These are phyloP conservation scores for Nigrograna mackinnonii DNA, from an alignment of 2,329 filamentous ascomycete genomes.

Conservation along the genomic window DNA sequence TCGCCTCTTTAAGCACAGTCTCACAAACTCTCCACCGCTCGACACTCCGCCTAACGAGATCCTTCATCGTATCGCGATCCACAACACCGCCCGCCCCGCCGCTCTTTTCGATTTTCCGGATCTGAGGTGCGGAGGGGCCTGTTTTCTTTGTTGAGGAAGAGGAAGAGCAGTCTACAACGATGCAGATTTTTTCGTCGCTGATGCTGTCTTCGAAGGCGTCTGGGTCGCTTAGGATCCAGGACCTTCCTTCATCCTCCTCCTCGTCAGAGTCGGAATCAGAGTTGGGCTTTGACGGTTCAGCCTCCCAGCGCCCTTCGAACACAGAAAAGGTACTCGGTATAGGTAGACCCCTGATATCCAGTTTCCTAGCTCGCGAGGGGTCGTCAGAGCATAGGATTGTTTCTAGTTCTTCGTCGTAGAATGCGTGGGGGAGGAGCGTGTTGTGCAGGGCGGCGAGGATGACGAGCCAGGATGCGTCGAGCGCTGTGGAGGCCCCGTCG, in stretches of 20 bases:
- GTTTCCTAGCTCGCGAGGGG: conserved; percentile 55
- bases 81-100: conserved; percentile 77
- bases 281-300: too few species aligned
- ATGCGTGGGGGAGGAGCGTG: conserved; percentile 75
- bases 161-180: conserved; percentile 70
- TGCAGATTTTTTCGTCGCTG: conserved; percentile 79
- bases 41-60: conserved; percentile 63
- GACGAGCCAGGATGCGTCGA: conserved; percentile 88
- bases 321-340: conserved; percentile 70
- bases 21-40: conserved; percentile 67
- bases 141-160: conserved; percentile 1
- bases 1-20: conserved; percentile 13
- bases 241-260: conserved; percentile 17
- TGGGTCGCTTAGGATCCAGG: conserved; percentile 83
- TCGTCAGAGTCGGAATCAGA: conserved; percentile 32
- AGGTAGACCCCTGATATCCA: conserved; percentile 69
- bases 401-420: conserved; percentile 83
- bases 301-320: neutral
- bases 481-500: conserved; percentile 75
- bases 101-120: conserved; percentile 77
- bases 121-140: too few species aligned
- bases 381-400: conserved; percentile 74
- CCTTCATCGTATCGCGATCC: conserved; percentile 64
- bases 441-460: conserved; percentile 79
- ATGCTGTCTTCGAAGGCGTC: conserved; percentile 88